Evolutionary conservation across 257 asterid species (phyloP).

Genomic region (Solanum appendiculatum): DNA sequence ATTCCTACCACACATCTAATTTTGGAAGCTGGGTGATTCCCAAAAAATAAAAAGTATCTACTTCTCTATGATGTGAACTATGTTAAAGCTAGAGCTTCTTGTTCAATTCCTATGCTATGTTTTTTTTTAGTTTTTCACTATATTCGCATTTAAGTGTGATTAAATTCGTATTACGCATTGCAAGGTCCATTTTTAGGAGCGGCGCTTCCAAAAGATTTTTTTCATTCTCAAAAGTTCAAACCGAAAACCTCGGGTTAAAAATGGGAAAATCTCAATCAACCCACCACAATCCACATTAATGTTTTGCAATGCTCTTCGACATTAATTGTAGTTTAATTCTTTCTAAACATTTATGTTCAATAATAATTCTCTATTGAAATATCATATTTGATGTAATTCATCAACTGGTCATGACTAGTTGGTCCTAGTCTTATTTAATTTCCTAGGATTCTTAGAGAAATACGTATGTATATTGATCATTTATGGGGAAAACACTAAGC

Average conservation of each 20-base stretch:
- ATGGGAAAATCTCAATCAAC: neutral
- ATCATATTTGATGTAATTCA: neutral
- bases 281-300: neutral
- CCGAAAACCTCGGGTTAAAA: too few relatives aligned
- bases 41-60: neutral
- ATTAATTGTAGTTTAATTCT: neutral
- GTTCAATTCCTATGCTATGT: neutral
- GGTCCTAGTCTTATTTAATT: neutral
- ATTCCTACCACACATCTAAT: neutral
- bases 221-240: too few relatives aligned
- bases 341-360: neutral
- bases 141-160: neutral
- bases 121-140: neutral
- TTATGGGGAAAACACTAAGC: neutral
- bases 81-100: neutral
- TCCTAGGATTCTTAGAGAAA: neutral
- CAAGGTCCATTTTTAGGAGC: too few relatives aligned
- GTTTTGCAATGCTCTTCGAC: neutral
- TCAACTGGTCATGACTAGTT: neutral
- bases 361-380: neutral
- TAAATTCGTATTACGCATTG: too few relatives aligned
- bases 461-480: neutral
- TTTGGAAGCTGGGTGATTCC: neutral
- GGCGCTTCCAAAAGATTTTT: too few relatives aligned
- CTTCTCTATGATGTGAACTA: neutral